Evolutionary conservation across 2,329 filamentous ascomycete genomes (phyloP).

Genomic region (Neonectria ditissima): DNA sequence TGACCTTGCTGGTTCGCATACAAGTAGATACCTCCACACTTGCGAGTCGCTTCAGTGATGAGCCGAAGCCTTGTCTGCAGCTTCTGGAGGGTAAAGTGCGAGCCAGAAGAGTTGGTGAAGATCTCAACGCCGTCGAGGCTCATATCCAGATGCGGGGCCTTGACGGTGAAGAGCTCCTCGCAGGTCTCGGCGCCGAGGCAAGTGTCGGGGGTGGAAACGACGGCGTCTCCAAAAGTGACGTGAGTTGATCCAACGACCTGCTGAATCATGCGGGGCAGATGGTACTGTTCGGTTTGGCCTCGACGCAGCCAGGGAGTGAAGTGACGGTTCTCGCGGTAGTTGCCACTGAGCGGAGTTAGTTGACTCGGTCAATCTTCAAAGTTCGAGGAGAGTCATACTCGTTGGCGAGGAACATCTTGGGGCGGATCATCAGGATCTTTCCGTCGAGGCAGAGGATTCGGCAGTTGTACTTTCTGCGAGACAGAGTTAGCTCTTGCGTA

Average conservation of each 20-base stretch:
- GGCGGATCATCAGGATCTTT: slow-evolving; percentile 77
- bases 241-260: slow-evolving; percentile 57
- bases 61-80: slow-evolving; percentile 72
- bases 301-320: slow-evolving; percentile 56
- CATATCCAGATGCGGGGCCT: slow-evolving; percentile 34
- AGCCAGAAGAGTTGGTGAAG: slow-evolving; percentile 69
- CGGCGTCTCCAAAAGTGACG: slow-evolving; percentile 56
- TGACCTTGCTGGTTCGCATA: slow-evolving; percentile 52
- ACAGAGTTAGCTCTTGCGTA: background rate
- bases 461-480: slow-evolving; percentile 51
- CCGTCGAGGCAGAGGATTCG: slow-evolving; percentile 61
- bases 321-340: slow-evolving; percentile 55
- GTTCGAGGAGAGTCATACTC: slow-evolving; percentile 49
- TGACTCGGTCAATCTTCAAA: slow-evolving; percentile 72
- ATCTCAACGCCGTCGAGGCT: slow-evolving; percentile 73
- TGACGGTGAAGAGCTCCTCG: slow-evolving; percentile 48
- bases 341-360: background rate
- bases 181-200: slow-evolving; percentile 56
- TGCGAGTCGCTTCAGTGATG: slow-evolving; percentile 74
- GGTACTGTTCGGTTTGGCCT: slow-evolving; percentile 51
- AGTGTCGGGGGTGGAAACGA: slow-evolving; percentile 54
- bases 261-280: slow-evolving; percentile 66
- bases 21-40: slow-evolving; percentile 69
- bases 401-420: slow-evolving; percentile 60
- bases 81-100: slow-evolving; percentile 63